Base-by-base conservation (phyloP, 352 stramenopile species). In the Thraustochytrium striatum region DNA sequence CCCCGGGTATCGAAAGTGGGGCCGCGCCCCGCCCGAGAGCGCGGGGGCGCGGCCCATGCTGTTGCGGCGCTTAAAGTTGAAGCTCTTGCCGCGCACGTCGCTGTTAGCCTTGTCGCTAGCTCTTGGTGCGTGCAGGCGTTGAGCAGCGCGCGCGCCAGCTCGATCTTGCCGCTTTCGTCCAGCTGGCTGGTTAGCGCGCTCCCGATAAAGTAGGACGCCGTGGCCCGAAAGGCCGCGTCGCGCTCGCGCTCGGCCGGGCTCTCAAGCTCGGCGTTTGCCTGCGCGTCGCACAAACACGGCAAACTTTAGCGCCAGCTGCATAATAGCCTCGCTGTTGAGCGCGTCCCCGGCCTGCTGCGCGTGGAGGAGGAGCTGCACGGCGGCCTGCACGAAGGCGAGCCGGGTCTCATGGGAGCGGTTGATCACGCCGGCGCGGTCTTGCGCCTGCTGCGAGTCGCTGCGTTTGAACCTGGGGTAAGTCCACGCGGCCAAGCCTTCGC, bases 121-220 rank as follows among this genome's bases (percentile, higher is more conserved):
- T 16, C 16, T 25, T 75, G 65, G 30, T 8, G 11, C 13, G 65
- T 75, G 41, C 65, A 55, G 13, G 43, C 30, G 32, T 16, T 41
- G 5, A 75, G 52, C 3, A 75, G 50, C 16, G 61, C 11, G 13
- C 65, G 52, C 16, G 50, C 65, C 21, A 75, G 35, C 39, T 75
- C 65, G 21, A 75, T 62, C 65, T 75, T 75, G 65, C 65, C 65
- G 36, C 65, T 75, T 61, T 75, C 65, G 39, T 30, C 21, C 21
- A 75, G 43, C 65, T 75, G n/a, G 19, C 30, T 32, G 50, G 65
- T 28, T 19, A 75, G 50, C 50, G 65, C 65, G 41, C n/a, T n/a
- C 9, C 47, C 41, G 25, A 75, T 7, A 35, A 75, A 30, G 36
- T 68, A 61, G 28, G 52, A 19, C 3, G 41, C 52, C 7, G 36